These are phyloP conservation scores for Aspergillus intermedius DNA, from an alignment of 2,329 filamentous ascomycete genomes.

Conservation along the genomic window DNA sequence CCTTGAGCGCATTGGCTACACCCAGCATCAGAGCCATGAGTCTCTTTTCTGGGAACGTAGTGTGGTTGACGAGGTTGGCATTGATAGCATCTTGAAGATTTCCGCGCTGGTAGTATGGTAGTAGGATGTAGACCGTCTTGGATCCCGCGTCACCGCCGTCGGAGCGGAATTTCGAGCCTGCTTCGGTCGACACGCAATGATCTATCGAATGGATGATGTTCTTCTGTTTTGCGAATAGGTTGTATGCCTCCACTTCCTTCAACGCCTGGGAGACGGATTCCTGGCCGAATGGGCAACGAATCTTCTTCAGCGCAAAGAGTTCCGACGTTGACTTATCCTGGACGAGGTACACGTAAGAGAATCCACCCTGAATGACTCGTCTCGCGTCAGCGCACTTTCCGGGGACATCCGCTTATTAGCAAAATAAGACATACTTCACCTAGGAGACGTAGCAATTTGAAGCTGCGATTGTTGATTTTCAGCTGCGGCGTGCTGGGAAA, in stretches of 20 bases:
- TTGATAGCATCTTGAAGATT: slow-evolving; percentile 99
- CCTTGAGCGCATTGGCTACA: slow-evolving; percentile 77
- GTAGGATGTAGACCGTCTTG: slow-evolving; percentile 93
- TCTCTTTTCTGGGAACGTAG: slow-evolving; percentile 76
- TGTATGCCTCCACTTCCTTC: slow-evolving; percentile 96
- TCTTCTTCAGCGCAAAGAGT: slow-evolving; percentile 95
- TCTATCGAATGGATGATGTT: slow-evolving; percentile 85
- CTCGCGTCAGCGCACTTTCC: not conserved
- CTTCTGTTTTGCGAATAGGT: slow-evolving; percentile 72
- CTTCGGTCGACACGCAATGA: slow-evolving; percentile 71
- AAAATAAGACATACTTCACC: slow-evolving; percentile 63
- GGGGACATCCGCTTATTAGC: not conserved
- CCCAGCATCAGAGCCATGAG: slow-evolving; percentile 88
- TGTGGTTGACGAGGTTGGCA: slow-evolving; percentile 93
- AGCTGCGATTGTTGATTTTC: slow-evolving; percentile 89
- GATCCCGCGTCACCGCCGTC: slow-evolving; percentile 56
- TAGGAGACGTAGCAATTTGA: slow-evolving; percentile 89
- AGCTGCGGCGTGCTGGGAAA: slow-evolving; percentile 90
- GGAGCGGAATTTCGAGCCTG: slow-evolving; percentile 47
- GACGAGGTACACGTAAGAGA: slow-evolving; percentile 98
- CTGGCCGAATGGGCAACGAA: slow-evolving; percentile 93
- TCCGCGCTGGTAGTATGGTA: slow-evolving; percentile 90
- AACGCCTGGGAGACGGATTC: slow-evolving; percentile 92
- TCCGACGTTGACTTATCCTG: slow-evolving; percentile 79
- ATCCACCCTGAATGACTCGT: slow-evolving; percentile 62